Evolutionary conservation across 2,329 filamentous ascomycete species (phyloP).

Genomic region (Fusarium nisikadoi): DNA sequence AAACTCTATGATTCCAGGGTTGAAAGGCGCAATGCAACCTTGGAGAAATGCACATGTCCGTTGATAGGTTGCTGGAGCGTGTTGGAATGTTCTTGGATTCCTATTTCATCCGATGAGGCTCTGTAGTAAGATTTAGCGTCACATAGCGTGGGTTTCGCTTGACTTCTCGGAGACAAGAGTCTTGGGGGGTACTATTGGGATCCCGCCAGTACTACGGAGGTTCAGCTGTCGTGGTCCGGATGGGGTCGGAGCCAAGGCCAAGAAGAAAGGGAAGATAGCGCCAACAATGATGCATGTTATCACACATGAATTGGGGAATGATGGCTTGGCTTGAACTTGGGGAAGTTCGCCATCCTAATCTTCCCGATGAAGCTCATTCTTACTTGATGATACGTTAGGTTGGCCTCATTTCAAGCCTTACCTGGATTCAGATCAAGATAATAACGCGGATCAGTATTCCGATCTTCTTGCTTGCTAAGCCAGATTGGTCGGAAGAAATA

Average conservation of each 20-base stretch:
- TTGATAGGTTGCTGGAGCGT: neutral
- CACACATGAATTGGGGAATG: neutral
- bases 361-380: neutral
- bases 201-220: neutral
- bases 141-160: neutral
- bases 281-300: neutral
- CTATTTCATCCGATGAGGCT: neutral
- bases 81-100: neutral
- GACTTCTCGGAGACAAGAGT: neutral
- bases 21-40: neutral
- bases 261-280: neutral
- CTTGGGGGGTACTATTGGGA: neutral
- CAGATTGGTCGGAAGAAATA: rapidly evolving
- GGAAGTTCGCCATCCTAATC: neutral
- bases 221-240: neutral
- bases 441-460: neutral
- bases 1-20: neutral
- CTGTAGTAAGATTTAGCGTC: neutral
- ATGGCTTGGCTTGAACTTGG: neutral
- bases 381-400: no score
- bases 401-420: rapidly evolving
- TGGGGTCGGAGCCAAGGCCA: neutral
- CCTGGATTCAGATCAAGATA: neutral
- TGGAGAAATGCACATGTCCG: neutral
- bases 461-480: rapidly evolving